Conservation (phyloP, 495 filamentous ascomycete genomes). For the Copromyces sp. region DNA sequence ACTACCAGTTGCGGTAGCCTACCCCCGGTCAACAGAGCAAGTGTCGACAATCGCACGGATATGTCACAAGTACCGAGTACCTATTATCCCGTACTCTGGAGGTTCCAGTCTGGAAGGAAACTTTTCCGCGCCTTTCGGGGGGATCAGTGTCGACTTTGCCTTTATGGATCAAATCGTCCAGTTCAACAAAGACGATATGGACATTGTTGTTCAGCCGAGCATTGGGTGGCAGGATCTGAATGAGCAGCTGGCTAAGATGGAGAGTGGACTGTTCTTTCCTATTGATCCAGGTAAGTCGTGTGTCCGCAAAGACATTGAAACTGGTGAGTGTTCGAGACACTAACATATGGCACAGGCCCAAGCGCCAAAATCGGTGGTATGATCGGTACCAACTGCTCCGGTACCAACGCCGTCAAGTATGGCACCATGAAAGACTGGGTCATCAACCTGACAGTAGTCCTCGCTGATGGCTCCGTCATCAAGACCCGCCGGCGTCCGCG, state of each 20-base stretch:
- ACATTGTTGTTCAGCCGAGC: constrained; percentile 81
- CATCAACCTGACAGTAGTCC: constrained; percentile 66
- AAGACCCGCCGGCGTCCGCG: constrained; percentile 65
- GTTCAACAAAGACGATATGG: constrained; percentile 80
- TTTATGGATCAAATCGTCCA: constrained; percentile 74
- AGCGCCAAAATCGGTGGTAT: constrained; percentile 60
- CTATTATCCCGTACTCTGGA: constrained; percentile 81
- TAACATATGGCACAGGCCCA: constrained; percentile 32
- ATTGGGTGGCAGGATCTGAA: constrained; percentile 91
- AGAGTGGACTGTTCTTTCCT: constrained; percentile 78
- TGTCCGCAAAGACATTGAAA: background rate
- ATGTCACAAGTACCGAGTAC: constrained; percentile 73
- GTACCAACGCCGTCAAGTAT: constrained; percentile 73
- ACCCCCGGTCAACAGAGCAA: constrained; percentile 68
- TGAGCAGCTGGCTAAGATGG: constrained; percentile 55
- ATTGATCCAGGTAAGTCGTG: constrained; percentile 58
- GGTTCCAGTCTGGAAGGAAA: constrained; percentile 83
- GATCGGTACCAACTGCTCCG: constrained; percentile 73
- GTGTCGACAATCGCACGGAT: constrained; percentile 71
- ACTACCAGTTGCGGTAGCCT: constrained; percentile 71
- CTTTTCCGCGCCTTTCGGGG: constrained; percentile 76
- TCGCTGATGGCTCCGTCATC: constrained; percentile 69
- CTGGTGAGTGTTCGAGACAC: background rate
- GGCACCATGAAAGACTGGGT: constrained; percentile 88
- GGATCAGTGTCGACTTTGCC: constrained; percentile 81